Conservation (phyloP, 2,329 filamentous ascomycete species). For the Pseudogymnoascus sp. region DNA sequence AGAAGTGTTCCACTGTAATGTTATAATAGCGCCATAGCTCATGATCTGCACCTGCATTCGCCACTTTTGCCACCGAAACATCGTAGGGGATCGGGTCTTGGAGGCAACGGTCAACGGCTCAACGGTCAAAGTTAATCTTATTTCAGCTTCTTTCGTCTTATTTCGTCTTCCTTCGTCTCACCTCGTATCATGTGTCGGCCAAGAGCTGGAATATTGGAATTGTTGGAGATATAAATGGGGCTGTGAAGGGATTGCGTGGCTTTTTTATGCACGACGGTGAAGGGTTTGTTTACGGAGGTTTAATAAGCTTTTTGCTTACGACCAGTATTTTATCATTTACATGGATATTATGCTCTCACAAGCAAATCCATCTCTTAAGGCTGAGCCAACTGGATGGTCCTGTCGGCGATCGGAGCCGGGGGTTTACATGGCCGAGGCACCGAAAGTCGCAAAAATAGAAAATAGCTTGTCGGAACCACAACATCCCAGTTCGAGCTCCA, state of each 20-base stretch:
- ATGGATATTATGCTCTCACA: background rate
- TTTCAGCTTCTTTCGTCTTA: background rate
- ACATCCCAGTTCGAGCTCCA: slow-evolving; percentile 1
- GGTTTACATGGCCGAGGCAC: background rate
- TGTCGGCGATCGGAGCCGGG: background rate
- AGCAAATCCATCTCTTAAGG: slow-evolving; percentile 4
- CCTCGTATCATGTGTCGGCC: background rate
- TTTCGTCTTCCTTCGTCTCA: background rate
- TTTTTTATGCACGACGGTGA: background rate
- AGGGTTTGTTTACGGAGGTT: background rate
- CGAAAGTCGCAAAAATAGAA: background rate
- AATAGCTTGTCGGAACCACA: slow-evolving; percentile 1
- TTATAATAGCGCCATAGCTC: background rate
- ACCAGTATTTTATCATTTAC: background rate
- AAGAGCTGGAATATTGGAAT: background rate
- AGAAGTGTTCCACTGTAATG: slow-evolving; percentile 7
- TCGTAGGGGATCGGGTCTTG: background rate
- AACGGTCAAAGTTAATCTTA: background rate
- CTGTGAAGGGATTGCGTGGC: background rate
- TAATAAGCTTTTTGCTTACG: slow-evolving; percentile 2
- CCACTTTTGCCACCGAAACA: background rate
- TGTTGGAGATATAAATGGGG: background rate
- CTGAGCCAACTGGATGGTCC: background rate
- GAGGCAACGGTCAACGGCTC: background rate
- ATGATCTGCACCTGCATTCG: background rate